Percentiles rank a stretch among this genome's conserved stretches.
Evolutionary conservation across 139 green algal species (phyloP).

Genomic region (Chlamydomonas sphaeroides): DNA sequence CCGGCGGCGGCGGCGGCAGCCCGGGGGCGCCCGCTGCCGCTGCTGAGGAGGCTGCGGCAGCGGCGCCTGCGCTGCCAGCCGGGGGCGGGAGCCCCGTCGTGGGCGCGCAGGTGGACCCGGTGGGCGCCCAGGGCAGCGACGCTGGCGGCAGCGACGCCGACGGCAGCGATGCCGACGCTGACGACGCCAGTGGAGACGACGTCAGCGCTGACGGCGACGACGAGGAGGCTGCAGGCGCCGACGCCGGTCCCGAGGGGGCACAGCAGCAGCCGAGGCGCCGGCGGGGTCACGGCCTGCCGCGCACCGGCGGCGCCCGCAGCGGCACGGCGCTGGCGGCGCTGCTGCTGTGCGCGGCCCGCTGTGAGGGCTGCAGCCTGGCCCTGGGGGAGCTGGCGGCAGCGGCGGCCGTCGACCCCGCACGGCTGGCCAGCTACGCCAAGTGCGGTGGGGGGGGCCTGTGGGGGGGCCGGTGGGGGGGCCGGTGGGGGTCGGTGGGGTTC

Average conservation of each 20-base stretch:
- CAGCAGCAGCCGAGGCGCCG: not conserved
- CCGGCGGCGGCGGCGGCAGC: too few relatives aligned
- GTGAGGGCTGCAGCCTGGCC: not conserved
- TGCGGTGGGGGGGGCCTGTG: not conserved
- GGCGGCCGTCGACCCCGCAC: not conserved
- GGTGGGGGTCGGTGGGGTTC: too few relatives aligned
- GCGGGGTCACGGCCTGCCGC: not conserved
- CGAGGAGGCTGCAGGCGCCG: not conserved
- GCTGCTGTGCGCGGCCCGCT: slow-evolving; percentile 9
- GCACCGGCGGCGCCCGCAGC: not conserved
- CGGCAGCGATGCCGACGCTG: not conserved
- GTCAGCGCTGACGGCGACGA: not conserved
- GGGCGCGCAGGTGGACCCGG: too few relatives aligned
- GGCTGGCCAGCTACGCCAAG: slow-evolving; percentile 2
- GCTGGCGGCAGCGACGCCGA: too few relatives aligned
- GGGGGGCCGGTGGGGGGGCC: not conserved
- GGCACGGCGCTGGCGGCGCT: slow-evolving; percentile 7
- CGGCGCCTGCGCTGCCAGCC: too few relatives aligned
- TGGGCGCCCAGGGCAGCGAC: too few relatives aligned
- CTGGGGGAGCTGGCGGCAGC: slow-evolving; percentile 29
- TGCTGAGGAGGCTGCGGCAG: too few relatives aligned
- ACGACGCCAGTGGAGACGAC: not conserved
- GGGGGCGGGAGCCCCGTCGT: too few relatives aligned
- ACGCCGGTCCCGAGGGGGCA: not conserved
- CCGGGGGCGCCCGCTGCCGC: too few relatives aligned